Evolutionary conservation across 345 rosid genomes (phyloP).

Genomic region (Bruguiera sexangula): DNA sequence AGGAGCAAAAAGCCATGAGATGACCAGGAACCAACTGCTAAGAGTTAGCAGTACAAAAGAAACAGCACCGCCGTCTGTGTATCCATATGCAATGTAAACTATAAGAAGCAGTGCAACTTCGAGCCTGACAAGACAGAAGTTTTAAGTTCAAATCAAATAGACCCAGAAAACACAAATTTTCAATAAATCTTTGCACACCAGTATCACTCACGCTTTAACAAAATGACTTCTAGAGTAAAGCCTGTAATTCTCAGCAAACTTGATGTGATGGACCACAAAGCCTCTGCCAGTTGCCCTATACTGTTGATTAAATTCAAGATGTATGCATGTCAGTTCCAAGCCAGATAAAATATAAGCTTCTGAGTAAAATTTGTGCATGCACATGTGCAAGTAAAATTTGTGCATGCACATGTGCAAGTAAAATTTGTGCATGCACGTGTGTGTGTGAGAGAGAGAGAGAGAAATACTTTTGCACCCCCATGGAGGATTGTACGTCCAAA

Average conservation of each 20-base stretch:
- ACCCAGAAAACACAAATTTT: neutral
- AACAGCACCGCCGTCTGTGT: conserved; percentile 63
- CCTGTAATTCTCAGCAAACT: conserved; percentile 95
- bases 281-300: conserved; percentile 99
- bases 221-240: conserved; percentile 98
- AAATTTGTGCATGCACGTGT: too few species aligned
- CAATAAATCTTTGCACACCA: neutral
- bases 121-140: conserved; percentile 49
- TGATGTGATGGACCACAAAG: conserved; percentile 93
- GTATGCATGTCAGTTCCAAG: conserved; percentile 12
- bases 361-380: neutral
- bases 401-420: neutral
- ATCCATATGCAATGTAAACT: conserved; percentile 92
- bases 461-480: conserved; percentile 90
- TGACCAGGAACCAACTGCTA: conserved; percentile 97
- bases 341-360: conserved; percentile 1
- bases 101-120: conserved; percentile 96
- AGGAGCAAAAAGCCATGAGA: conserved; percentile 98
- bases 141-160: neutral
- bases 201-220: conserved; percentile 80
- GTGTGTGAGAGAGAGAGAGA: neutral
- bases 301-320: conserved; percentile 42
- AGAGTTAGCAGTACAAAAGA: conserved; percentile 75
- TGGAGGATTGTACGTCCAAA: conserved; percentile 99
- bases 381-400: neutral